Base-by-base conservation (phyloP, 306 rosid genomes). In the Arachis stenosperma region DNA sequence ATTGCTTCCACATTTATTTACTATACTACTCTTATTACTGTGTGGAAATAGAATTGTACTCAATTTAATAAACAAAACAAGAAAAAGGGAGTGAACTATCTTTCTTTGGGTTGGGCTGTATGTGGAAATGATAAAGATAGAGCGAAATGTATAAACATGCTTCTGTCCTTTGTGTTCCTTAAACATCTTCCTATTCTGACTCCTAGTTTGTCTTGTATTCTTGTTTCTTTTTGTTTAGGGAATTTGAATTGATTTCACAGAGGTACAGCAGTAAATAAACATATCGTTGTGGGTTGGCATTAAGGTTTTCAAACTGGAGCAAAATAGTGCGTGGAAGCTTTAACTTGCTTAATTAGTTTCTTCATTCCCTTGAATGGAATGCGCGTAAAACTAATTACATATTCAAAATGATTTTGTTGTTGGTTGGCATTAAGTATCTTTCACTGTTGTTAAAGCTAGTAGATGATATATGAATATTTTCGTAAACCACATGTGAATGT, bases 221-320 rank as follows among this genome's bases (percentile, higher is more conserved):
- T 88, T 91, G 92, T 85, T 82, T 86, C 84, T 79, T 79, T 48
- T 65, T 47, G 75, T 15, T 27, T 80, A 84, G 73, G 90, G 97
- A 88, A 88, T 87, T 88, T 85, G 85, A 88, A 81, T 87, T 78
- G 70, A 87, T 82, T 87, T 87, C 89, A 69, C 78, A 30, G 36
- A 67, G 81, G 76, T 46, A 77, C 78, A 55, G 70, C 73, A 70
- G 64, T 78, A 77, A 60, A 69, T 33, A 33, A 33, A 33, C 37
- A 33, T 22, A 22, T 33, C 37, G 37, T 33, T 33, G 37, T 33
- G 3, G 75, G 70, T 81, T 69, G 69, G 70, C 64, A 80, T 42
- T 83, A 55, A 70, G 63, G 78, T 48, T 78, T 44, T 67, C 41
- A 65, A 74, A 53, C 67, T 40, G 74, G 66, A 64, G 58, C 77